A percentile compares a stretch with the other conserved stretches of the same genome.
These are phyloP conservation scores for Elsinoe arachidis DNA, from an alignment of 2,329 filamentous ascomycete species.

Conservation along the genomic window DNA sequence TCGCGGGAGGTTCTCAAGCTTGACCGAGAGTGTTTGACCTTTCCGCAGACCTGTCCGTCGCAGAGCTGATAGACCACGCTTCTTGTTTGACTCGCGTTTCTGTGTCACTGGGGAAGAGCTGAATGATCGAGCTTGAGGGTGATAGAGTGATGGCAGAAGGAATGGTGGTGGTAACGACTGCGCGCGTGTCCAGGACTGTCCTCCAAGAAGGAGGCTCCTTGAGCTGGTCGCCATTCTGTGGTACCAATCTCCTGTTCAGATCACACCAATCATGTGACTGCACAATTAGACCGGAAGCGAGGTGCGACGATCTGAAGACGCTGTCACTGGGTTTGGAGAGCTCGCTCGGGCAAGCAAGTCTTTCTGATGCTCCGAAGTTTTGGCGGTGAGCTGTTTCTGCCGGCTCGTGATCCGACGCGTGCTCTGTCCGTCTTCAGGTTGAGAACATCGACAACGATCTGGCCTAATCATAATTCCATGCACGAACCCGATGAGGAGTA, in stretches of 20 bases:
- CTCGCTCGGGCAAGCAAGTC: not conserved
- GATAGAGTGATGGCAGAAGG: constrained; percentile 30
- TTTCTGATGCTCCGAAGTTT: constrained; percentile 2
- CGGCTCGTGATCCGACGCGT: not conserved
- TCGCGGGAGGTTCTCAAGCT: constrained; percentile 61
- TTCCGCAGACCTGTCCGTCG: constrained; percentile 60
- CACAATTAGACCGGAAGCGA: no score
- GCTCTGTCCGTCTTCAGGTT: not conserved
- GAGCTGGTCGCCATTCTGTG: not conserved
- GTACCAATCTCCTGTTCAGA: not conserved
- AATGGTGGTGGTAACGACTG: constrained; percentile 26
- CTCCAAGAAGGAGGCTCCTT: not conserved
- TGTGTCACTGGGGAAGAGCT: constrained; percentile 20
- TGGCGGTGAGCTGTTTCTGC: constrained; percentile 5
- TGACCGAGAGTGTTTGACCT: constrained; percentile 64
- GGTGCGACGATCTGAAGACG: no score
- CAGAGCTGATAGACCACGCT: constrained; percentile 73
- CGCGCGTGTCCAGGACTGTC: not conserved
- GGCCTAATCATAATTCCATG: no score
- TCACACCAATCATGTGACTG: no score
- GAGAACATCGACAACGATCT: no score
- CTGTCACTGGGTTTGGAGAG: not conserved
- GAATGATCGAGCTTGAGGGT: constrained; percentile 25
- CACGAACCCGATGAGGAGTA: no score
- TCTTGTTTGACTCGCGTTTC: constrained; percentile 60